phyloP scores from a whole-genome alignment of 106 monocot species.

The Iris macrosiphon region DNA sequence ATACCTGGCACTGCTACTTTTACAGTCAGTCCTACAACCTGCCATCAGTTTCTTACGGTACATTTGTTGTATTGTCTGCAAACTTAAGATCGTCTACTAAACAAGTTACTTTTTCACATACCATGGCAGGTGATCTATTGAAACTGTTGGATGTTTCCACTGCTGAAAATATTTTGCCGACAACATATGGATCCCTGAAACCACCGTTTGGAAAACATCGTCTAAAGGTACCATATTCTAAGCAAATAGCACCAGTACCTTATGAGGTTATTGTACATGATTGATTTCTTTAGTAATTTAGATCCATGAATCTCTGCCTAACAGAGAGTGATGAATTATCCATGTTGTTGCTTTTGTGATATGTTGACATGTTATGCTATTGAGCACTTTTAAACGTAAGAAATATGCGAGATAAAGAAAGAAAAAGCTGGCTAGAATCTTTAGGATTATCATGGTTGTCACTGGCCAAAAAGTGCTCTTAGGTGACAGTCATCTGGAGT shows the following conservation, averaged over 20 bases:
- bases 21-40: too few species aligned
- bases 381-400: too few species aligned
- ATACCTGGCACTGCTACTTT: too few species aligned
- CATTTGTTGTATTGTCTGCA: too few species aligned
- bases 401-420: too few species aligned
- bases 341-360: neutral
- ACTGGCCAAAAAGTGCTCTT: too few species aligned
- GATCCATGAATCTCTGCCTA: too few species aligned
- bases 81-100: too few species aligned
- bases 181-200: constrained; percentile 71
- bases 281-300: neutral
- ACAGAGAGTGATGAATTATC: too few species aligned
- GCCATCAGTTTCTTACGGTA: too few species aligned
- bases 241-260: neutral
- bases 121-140: constrained; percentile 66
- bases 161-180: constrained; percentile 53
- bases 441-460: too few species aligned
- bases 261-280: neutral
- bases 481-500: too few species aligned
- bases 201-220: constrained; percentile 94
- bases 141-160: constrained; percentile 71
- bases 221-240: constrained; percentile 51
- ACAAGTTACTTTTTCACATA: constrained; percentile 8
- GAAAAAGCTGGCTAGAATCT: neutral
- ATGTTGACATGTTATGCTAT: neutral